A percentile compares a stretch with the other conserved stretches of the same genome.
Conservation (phyloP, 371 early-diverging fungal species). For the Mucor racemosus region DNA sequence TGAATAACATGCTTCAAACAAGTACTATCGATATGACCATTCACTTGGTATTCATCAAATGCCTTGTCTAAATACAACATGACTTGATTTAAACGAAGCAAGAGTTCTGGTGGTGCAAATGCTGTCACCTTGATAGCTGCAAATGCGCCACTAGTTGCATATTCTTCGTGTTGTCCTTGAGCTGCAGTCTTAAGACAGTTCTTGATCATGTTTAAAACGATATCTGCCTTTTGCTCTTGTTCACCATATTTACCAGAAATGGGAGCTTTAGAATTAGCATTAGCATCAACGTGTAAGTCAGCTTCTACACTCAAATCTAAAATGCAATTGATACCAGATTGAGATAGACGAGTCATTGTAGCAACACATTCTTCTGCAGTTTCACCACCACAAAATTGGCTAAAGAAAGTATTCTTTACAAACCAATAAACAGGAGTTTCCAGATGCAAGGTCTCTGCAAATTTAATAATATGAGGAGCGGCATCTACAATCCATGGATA, state of each 20-base stretch:
- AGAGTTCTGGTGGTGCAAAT: slow-evolving; percentile 73
- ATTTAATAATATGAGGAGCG: slow-evolving; percentile 51
- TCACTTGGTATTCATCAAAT: slow-evolving; percentile 39
- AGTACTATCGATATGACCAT: slow-evolving; percentile 29
- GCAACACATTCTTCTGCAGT: slow-evolving; percentile 76
- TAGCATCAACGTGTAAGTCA: slow-evolving; percentile 62
- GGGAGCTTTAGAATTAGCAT: slow-evolving; percentile 41
- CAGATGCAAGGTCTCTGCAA: slow-evolving; percentile 65
- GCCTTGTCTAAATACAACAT: slow-evolving; percentile 42
- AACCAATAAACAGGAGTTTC: slow-evolving; percentile 66
- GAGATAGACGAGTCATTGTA: slow-evolving; percentile 72
- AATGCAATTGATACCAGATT: slow-evolving; percentile 78
- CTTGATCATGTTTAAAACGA: slow-evolving; percentile 65
- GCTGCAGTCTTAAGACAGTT: slow-evolving; percentile 73
- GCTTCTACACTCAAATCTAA: slow-evolving; percentile 87
- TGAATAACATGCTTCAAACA: slow-evolving; percentile 27
- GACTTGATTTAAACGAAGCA: slow-evolving; percentile 72
- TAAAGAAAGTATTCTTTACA: slow-evolving; percentile 86
- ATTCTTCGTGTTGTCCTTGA: slow-evolving; percentile 43
- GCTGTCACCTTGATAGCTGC: slow-evolving; percentile 92
- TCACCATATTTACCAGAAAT: slow-evolving; percentile 25
- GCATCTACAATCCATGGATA: slow-evolving; percentile 47
- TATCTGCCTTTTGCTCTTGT: slow-evolving; percentile 60
- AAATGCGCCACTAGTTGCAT: slow-evolving; percentile 59
- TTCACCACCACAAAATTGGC: slow-evolving; percentile 94